Base-by-base conservation (phyloP, 2,329 filamentous ascomycete genomes). In the Pseudocercospora eumusae region DNA sequence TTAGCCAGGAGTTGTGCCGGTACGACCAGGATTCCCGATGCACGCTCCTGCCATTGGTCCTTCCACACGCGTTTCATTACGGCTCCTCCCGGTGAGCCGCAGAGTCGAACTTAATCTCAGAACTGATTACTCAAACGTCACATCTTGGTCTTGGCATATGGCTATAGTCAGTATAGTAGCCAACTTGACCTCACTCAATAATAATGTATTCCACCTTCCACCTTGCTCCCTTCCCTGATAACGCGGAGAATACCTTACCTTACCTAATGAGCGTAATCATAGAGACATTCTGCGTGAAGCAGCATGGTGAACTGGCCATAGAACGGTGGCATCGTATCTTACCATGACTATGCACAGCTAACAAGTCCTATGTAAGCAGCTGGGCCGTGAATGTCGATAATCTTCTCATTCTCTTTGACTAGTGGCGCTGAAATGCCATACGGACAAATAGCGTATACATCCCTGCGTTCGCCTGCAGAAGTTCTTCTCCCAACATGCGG, bases 101-200 rank as follows among this genome's bases (percentile, higher is more conserved):
- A 52, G 3, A 3, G 44, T 2, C 21, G 6, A 11, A 47, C 20
- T 25, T 47, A 23, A 47, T 21, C n/a, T 47, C 18, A 21, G 20
- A n/a, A n/a, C 40, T 44, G n/a, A n/a, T n/a, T n/a, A n/a, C n/a
- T 18, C 36, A 47, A 18, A 47, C 44, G 44, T 47, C 44, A 47
- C 44, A 47, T 9, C 21, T n/a, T n/a, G n/a, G n/a, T n/a, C n/a
- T n/a, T n/a, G n/a, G n/a, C n/a, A n/a, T n/a, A n/a, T n/a, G n/a
- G n/a, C n/a, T n/a, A n/a, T n/a, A n/a, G n/a, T n/a, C n/a, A n/a
- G n/a, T n/a, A n/a, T n/a, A n/a, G n/a, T n/a, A n/a, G n/a, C n/a
- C n/a, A n/a, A 8, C 13, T 13, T 25, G 18, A 47, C 44, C 21
- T 20, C 42, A 45, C 42, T 21, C n/a, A n/a, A n/a, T n/a, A n/a